These are phyloP conservation scores for Trematosphaeria pertusa DNA, from an alignment of 2,329 filamentous ascomycete genomes.

Conservation along the genomic window DNA sequence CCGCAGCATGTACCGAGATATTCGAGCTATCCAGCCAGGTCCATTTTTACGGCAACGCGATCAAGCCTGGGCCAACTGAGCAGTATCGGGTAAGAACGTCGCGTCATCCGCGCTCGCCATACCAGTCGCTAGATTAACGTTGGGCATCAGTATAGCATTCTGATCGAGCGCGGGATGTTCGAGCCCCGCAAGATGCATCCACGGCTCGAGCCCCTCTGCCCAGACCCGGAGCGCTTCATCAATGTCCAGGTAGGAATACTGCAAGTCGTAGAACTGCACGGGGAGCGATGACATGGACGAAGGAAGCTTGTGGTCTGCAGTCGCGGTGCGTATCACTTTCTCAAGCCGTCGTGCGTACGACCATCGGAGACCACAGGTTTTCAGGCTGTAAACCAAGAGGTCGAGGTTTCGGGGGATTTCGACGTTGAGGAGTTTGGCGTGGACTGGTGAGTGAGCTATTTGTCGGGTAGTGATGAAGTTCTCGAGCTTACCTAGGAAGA, in stretches of 20 bases:
- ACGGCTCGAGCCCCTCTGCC: constrained; percentile 25
- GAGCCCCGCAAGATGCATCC: constrained; percentile 22
- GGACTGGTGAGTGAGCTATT: constrained; percentile 18
- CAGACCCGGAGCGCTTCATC: constrained; percentile 31
- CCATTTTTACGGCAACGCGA: no score
- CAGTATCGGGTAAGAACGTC: constrained; percentile 7
- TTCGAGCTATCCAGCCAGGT: no score
- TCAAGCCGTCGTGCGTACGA: constrained; percentile 26
- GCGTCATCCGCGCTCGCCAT: constrained; percentile 2
- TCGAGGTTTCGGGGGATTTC: constrained; percentile 30
- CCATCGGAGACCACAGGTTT: constrained; percentile 33
- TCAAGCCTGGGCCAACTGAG: constrained; percentile 5
- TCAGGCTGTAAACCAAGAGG: constrained; percentile 30
- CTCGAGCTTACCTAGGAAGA: constrained; percentile 23
- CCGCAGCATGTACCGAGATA: no score
- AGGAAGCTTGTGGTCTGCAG: constrained; percentile 31
- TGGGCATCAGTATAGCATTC: constrained; percentile 15
- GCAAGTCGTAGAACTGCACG: constrained; percentile 34
- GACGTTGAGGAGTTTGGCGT: constrained; percentile 31
- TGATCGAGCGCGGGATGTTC: constrained; percentile 18
- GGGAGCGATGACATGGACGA: constrained; percentile 26
- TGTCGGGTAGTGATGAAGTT: neutral
- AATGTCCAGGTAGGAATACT: constrained; percentile 34
- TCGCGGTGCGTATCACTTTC: constrained; percentile 32
- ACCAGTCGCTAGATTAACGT: constrained; percentile 3